These are phyloP conservation scores for Capsella rubella DNA, from an alignment of 441 rosid species.

Conservation along the genomic window DNA sequence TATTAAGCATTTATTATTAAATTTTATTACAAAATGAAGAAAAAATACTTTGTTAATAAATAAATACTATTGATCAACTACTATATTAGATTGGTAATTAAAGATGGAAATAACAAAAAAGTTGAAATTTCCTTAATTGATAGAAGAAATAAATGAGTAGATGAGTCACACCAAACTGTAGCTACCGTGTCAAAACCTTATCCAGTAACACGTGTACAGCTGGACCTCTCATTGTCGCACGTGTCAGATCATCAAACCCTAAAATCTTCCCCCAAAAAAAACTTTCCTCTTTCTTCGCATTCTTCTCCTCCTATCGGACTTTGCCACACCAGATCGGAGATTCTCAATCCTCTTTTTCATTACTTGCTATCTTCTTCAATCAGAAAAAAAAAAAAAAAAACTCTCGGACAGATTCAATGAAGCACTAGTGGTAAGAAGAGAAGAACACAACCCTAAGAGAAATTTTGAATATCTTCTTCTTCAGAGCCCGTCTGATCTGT, in stretches of 20 bases:
- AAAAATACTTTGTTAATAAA: neutral
- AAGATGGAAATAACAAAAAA: no score
- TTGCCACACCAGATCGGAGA: constrained; percentile 49
- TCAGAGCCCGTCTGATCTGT: constrained; percentile 47
- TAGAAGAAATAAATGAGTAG: constrained; percentile 13
- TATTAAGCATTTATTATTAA: neutral
- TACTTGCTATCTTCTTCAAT: neutral
- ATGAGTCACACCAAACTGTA: constrained; percentile 46
- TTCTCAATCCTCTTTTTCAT: constrained; percentile 15
- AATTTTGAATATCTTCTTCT: no score
- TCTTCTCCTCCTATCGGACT: constrained; percentile 45
- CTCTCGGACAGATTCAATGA: constrained; percentile 31
- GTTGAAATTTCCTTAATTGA: no score
- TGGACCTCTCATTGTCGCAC: constrained; percentile 55
- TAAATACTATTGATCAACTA: neutral
- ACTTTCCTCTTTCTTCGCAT: constrained; percentile 39
- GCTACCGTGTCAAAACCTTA: constrained; percentile 53
- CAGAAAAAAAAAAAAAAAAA: no score
- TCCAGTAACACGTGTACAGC: constrained; percentile 73
- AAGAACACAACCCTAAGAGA: neutral
- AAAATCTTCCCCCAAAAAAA: constrained; percentile 34
- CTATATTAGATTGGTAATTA: neutral
- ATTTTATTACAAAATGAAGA: no score
- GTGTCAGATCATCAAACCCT: constrained; percentile 69
- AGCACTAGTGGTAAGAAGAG: neutral